Conservation (phyloP, 495 filamentous ascomycete genomes). For the Penicillium tannophilum region DNA sequence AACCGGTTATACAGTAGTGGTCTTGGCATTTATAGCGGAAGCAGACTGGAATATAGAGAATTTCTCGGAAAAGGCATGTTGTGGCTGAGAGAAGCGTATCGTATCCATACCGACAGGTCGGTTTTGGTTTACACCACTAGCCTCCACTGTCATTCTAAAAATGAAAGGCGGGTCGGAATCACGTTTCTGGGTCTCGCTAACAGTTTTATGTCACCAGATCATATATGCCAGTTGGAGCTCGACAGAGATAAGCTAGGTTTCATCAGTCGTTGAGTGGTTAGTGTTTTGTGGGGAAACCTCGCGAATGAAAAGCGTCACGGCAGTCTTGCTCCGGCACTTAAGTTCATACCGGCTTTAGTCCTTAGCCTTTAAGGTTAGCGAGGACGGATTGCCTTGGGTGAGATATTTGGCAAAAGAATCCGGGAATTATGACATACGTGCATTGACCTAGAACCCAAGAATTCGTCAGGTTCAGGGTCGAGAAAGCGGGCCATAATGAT, state of each 20-base stretch:
- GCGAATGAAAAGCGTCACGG: slow-evolving; percentile 22
- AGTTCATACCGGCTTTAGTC: slow-evolving; percentile 7
- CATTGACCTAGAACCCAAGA: slow-evolving; percentile 3
- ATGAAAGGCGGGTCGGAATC: not conserved
- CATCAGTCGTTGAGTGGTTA: slow-evolving; percentile 15
- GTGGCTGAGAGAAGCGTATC: not conserved
- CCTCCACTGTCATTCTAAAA: not conserved
- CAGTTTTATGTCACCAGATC: slow-evolving; percentile 12
- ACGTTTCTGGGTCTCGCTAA: slow-evolving; percentile 1
- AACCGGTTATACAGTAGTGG: slow-evolving; percentile 16
- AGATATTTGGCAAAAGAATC: slow-evolving; percentile 7
- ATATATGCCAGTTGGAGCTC: not conserved
- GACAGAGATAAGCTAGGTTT: slow-evolving; percentile 15
- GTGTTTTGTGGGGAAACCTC: slow-evolving; percentile 30
- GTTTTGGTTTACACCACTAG: not conserved
- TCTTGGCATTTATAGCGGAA: slow-evolving; percentile 19
- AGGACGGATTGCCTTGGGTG: slow-evolving; percentile 3
- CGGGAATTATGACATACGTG: slow-evolving; percentile 12
- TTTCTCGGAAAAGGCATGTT: not conserved
- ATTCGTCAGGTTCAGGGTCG: slow-evolving; percentile 4
- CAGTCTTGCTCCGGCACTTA: slow-evolving; percentile 9
- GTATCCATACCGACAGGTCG: not conserved
- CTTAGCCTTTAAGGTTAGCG: not conserved
- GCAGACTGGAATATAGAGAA: slow-evolving; percentile 13
- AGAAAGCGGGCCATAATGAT: slow-evolving; percentile 6